These are phyloP conservation scores for Dissophora ornata DNA, from an alignment of 192 early-diverging fungal genomes.

Conservation along the genomic window DNA sequence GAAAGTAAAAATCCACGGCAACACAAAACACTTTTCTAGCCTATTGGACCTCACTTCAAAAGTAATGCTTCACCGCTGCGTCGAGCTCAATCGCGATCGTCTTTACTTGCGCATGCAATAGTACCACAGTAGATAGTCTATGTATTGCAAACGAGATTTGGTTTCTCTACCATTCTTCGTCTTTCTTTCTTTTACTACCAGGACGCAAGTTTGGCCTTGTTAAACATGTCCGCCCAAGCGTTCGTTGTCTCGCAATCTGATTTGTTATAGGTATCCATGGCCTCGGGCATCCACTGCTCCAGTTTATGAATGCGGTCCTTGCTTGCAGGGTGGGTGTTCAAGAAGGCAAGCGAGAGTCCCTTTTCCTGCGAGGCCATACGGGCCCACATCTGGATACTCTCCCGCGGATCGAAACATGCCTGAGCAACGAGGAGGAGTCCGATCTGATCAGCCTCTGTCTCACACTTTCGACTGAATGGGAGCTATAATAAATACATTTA, in stretches of 20 bases:
- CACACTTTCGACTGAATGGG: slow-evolving; percentile 89
- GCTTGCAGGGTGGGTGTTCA: slow-evolving; percentile 89
- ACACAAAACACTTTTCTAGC: too few relatives aligned
- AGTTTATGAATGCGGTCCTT: slow-evolving; percentile 73
- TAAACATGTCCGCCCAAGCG: slow-evolving; percentile 46
- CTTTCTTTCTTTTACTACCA: slow-evolving; percentile 18
- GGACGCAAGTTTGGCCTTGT: slow-evolving; percentile 20
- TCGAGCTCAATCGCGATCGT: too few relatives aligned
- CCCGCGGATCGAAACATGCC: slow-evolving; percentile 91
- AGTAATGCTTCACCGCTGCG: too few relatives aligned
- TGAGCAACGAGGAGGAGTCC: slow-evolving; percentile 89
- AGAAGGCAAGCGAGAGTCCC: slow-evolving; percentile 66
- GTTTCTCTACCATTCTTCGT: too few relatives aligned
- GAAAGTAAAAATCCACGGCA: too few relatives aligned
- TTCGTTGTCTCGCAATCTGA: slow-evolving; percentile 63
- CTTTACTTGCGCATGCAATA: too few relatives aligned
- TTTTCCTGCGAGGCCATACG: slow-evolving; percentile 71
- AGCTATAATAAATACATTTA: slow-evolving; percentile 48
- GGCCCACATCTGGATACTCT: slow-evolving; percentile 85
- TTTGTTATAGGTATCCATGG: slow-evolving; percentile 56
- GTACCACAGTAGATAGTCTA: too few relatives aligned
- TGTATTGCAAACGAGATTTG: too few relatives aligned
- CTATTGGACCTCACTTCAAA: too few relatives aligned
- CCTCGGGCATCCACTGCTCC: slow-evolving; percentile 73
- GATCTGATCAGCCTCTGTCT: slow-evolving; percentile 94